These are phyloP conservation scores for Fistulina hepatica DNA, from an alignment of 1,284 basidiomycete species.

Conservation along the genomic window DNA sequence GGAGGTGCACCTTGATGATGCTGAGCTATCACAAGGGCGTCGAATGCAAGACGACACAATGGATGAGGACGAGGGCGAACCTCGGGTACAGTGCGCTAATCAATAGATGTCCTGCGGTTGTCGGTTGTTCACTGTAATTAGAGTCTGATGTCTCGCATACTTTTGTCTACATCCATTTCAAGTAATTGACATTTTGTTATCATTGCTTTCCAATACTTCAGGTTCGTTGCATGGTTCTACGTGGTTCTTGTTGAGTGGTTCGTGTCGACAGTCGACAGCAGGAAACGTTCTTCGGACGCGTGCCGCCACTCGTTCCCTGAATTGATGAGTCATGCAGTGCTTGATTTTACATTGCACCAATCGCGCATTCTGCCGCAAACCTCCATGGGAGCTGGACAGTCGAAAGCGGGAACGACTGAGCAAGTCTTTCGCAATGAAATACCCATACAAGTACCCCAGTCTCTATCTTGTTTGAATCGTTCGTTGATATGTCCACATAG, in stretches of 20 bases:
- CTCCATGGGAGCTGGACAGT: slow-evolving; percentile 57
- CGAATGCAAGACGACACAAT: slow-evolving; percentile 55
- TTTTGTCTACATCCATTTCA: slow-evolving; percentile 6
- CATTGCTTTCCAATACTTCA: not conserved
- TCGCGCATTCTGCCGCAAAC: too few relatives aligned
- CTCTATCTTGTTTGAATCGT: not conserved
- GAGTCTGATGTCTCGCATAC: slow-evolving; percentile 9
- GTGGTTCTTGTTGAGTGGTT: too few relatives aligned
- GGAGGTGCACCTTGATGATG: slow-evolving; percentile 79
- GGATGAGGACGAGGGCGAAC: slow-evolving; percentile 80
- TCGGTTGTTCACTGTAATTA: not conserved
- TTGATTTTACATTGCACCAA: too few relatives aligned
- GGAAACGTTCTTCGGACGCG: too few relatives aligned
- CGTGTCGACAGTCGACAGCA: too few relatives aligned
- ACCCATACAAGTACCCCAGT: slow-evolving; percentile 53
- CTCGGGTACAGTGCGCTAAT: slow-evolving; percentile 76
- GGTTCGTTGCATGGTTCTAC: too few relatives aligned
- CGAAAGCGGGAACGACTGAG: slow-evolving; percentile 40
- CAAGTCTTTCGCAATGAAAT: slow-evolving; percentile 54
- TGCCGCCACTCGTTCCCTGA: too few relatives aligned
- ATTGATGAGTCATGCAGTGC: too few relatives aligned
- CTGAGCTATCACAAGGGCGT: slow-evolving; percentile 60
- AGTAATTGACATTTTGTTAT: slow-evolving; percentile 7
- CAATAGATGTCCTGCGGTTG: slow-evolving; percentile 36
- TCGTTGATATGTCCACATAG: slow-evolving; percentile 24